Percentiles rank a stretch among this genome's conserved stretches.
phyloP scores from a whole-genome alignment of 805 yeast genomes.

The Myxozyma nipponensis region DNA sequence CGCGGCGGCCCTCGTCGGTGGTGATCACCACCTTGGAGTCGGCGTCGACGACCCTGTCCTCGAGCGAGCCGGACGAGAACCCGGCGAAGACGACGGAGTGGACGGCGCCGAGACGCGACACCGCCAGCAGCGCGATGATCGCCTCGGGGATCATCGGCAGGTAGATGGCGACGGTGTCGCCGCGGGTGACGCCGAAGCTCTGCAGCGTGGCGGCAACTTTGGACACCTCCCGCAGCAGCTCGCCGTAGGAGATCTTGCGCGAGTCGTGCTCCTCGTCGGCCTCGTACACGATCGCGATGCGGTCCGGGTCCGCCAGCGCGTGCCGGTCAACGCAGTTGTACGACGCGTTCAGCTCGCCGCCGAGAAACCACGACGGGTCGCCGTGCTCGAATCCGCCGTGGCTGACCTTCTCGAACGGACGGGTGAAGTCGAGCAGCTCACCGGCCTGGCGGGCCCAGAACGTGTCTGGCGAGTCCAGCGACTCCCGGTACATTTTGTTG shows the following conservation, averaged over 20 bases:
- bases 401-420: conserved; percentile 60
- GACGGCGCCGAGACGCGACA: conserved; percentile 89
- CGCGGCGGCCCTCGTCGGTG: conserved; percentile 92
- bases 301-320: conserved; percentile 82
- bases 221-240: conserved; percentile 77
- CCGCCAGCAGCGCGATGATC: conserved; percentile 86
- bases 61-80: conserved; percentile 86
- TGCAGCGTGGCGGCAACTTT: conserved; percentile 80
- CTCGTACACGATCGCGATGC: conserved; percentile 68
- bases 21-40: conserved; percentile 83
- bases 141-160: conserved; percentile 99
- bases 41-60: conserved; percentile 88
- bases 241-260: conserved; percentile 74
- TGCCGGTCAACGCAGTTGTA: conserved; percentile 95
- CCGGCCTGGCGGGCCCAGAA: conserved; percentile 79
- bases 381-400: conserved; percentile 67
- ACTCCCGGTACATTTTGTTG: conserved; percentile 62
- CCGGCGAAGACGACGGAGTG: conserved; percentile 98
- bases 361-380: conserved; percentile 88
- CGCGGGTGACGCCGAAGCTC: conserved; percentile 83
- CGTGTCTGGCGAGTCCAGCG: conserved; percentile 71
- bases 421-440: conserved; percentile 73
- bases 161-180: conserved; percentile 95
- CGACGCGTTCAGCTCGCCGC: conserved; percentile 88
- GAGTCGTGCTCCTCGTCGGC: conserved; percentile 85